Evolutionary conservation across 768 basidiomycete genomes (phyloP).

Genomic region (Podaxis sp.): DNA sequence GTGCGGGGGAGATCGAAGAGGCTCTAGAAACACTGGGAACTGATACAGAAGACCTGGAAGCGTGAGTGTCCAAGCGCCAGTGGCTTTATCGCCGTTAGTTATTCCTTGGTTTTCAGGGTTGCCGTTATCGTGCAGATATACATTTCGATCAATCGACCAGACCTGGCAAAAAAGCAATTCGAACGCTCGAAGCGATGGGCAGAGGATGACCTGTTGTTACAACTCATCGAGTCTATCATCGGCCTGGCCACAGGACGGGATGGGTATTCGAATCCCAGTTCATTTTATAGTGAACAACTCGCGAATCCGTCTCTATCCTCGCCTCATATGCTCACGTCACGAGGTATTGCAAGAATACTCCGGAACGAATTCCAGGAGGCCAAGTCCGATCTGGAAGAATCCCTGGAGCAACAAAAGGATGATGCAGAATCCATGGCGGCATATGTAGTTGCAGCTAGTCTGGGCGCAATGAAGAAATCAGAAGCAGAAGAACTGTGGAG

Average conservation of each 20-base stretch:
- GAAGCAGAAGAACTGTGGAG: slow-evolving; percentile 70
- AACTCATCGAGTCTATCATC: slow-evolving; percentile 84
- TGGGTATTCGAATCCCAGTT: slow-evolving; percentile 49
- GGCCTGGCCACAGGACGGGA: slow-evolving; percentile 75
- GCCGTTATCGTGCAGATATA: slow-evolving; percentile 84
- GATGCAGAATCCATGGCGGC: slow-evolving; percentile 72
- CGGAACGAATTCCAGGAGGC: slow-evolving; percentile 73
- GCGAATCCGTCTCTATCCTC: slow-evolving; percentile 78
- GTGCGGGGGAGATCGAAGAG: slow-evolving; percentile 86
- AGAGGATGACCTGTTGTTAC: slow-evolving; percentile 87
- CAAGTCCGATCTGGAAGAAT: slow-evolving; percentile 80
- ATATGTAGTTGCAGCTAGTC: slow-evolving; percentile 58
- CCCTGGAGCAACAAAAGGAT: slow-evolving; percentile 53
- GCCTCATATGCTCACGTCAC: slow-evolving; percentile 71
- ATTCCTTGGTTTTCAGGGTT: slow-evolving; percentile 45
- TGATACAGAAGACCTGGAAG: slow-evolving; percentile 79
- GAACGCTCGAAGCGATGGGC: slow-evolving; percentile 82
- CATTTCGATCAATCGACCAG: slow-evolving; percentile 84
- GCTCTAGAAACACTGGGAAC: slow-evolving; percentile 84
- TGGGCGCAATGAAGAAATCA: slow-evolving; percentile 53
- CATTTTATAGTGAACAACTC: slow-evolving; percentile 82
- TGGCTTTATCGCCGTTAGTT: neutral
- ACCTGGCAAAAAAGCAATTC: slow-evolving; percentile 84
- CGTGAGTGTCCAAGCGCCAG: slow-evolving; percentile 49
- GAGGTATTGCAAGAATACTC: slow-evolving; percentile 77